These are phyloP conservation scores for Candida sojae DNA, from an alignment of 1,139 yeast species.

Conservation along the genomic window DNA sequence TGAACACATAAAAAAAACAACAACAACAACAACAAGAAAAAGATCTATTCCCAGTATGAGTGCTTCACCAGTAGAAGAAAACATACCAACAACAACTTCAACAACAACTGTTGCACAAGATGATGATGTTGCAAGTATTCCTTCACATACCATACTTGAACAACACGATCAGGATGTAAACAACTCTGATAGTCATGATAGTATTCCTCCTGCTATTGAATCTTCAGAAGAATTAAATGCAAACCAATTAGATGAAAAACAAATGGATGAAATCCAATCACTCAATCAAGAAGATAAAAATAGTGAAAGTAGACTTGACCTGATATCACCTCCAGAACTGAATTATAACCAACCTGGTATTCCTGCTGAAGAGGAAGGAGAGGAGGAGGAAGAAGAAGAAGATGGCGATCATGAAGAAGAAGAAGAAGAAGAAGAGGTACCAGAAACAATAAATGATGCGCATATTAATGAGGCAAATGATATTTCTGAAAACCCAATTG, in stretches of 20 bases:
- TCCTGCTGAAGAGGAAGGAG: constrained; percentile 12
- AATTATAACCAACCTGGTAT: background rate
- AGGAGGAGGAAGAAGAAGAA: constrained; percentile 3
- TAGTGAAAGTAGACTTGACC: background rate
- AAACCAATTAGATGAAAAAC: constrained; percentile 9
- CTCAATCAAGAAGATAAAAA: background rate
- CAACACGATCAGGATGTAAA: constrained; percentile 7
- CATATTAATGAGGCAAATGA: constrained; percentile 7
- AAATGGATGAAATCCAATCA: constrained; percentile 9
- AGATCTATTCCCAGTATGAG: background rate
- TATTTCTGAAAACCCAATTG: background rate
- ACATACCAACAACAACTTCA: background rate
- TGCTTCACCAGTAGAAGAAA: constrained; percentile 2
- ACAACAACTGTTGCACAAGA: background rate
- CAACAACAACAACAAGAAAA: background rate
- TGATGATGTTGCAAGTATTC: constrained; percentile 1
- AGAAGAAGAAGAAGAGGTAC: constrained; percentile 9
- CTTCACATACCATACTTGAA: constrained; percentile 1
- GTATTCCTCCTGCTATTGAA: background rate
- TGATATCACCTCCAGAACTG: background rate
- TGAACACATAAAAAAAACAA: background rate
- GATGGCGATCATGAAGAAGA: no score
- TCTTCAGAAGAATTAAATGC: background rate
- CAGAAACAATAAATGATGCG: constrained; percentile 6
- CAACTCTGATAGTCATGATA: background rate